Percentiles rank a stretch among this genome's conserved stretches.
phyloP scores from a whole-genome alignment of 2,329 filamentous ascomycete genomes.

The Dactylellina drechsleri region DNA sequence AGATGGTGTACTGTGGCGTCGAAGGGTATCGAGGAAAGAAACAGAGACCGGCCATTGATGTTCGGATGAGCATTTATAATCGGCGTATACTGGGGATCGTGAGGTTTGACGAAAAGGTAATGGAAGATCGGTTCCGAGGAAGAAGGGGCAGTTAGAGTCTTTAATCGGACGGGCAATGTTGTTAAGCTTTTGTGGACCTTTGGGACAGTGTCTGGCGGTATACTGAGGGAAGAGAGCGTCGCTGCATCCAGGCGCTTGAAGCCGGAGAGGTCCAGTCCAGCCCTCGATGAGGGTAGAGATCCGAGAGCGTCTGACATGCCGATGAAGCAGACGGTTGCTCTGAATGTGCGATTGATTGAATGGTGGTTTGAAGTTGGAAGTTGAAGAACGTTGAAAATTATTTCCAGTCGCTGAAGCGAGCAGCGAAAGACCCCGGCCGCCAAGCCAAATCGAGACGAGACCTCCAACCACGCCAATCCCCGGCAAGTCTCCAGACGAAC shows the following conservation, averaged over 20 bases:
- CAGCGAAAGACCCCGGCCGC: background rate
- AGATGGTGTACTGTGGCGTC: slow-evolving; percentile 83
- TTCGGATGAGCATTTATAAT: slow-evolving; percentile 66
- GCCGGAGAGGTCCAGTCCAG: slow-evolving; percentile 34
- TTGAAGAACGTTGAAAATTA: background rate
- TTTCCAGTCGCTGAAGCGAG: too few species aligned
- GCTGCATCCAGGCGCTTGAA: slow-evolving; percentile 34
- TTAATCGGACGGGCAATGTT: slow-evolving; percentile 40
- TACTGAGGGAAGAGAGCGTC: slow-evolving; percentile 31
- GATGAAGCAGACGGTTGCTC: background rate
- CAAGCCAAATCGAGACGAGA: slow-evolving; percentile 1
- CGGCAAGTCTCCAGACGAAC: background rate
- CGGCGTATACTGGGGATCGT: slow-evolving; percentile 72
- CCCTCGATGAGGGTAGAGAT: slow-evolving; percentile 3
- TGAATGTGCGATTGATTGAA: background rate
- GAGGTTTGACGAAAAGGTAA: slow-evolving; percentile 85
- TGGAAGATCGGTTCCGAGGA: slow-evolving; percentile 72
- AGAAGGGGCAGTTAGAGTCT: slow-evolving; percentile 3
- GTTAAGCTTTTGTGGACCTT: slow-evolving; percentile 34
- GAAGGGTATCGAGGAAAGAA: slow-evolving; percentile 87
- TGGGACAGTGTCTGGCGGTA: slow-evolving; percentile 27
- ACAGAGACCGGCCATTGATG: slow-evolving; percentile 80
- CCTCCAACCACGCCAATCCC: background rate
- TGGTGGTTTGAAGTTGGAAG: background rate
- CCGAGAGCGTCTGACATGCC: slow-evolving; percentile 11